Conservation (phyloP, 108 stramenopile species). For the Parietichytrium sp. region DNA sequence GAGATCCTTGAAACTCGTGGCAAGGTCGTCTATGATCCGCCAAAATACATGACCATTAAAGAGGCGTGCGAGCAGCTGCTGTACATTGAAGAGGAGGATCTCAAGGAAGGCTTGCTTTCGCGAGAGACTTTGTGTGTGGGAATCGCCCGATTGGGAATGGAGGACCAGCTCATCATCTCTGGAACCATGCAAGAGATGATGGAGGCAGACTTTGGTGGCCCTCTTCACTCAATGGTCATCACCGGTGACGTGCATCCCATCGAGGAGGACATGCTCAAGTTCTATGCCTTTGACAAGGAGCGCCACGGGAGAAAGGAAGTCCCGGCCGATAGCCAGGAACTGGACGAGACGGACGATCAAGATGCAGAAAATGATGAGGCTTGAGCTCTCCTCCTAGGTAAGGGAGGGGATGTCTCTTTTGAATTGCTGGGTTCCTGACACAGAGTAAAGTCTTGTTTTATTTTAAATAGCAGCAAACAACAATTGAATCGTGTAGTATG, state of each 20-base stretch:
- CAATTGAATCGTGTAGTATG: too few species aligned
- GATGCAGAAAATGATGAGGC: too few species aligned
- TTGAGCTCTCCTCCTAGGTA: too few species aligned
- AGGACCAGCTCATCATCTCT: slow-evolving; percentile 80
- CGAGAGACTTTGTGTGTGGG: slow-evolving; percentile 79
- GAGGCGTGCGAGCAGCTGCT: slow-evolving; percentile 84
- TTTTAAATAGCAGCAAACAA: too few species aligned
- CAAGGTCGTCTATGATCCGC: slow-evolving; percentile 81
- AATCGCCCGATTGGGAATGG: slow-evolving; percentile 87
- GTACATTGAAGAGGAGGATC: slow-evolving; percentile 72
- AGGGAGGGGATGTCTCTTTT: too few species aligned
- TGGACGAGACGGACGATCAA: too few species aligned
- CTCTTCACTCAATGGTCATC: slow-evolving; percentile 89
- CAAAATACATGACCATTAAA: slow-evolving; percentile 95
- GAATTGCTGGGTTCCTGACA: too few species aligned
- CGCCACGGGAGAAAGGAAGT: too few species aligned
- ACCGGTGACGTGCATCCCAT: slow-evolving; percentile 88
- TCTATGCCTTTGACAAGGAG: too few species aligned
- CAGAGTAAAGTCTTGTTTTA: too few species aligned
- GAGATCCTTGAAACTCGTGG: slow-evolving; percentile 84
- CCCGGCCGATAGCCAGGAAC: too few species aligned
- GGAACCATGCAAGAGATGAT: slow-evolving; percentile 84
- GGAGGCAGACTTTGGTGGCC: slow-evolving; percentile 83
- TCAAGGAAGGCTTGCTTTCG: slow-evolving; percentile 68
- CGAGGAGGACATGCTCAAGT: slow-evolving; percentile 72